Conservation (phyloP, 2,329 filamentous ascomycete genomes). For the Aspergillus sp. region DNA sequence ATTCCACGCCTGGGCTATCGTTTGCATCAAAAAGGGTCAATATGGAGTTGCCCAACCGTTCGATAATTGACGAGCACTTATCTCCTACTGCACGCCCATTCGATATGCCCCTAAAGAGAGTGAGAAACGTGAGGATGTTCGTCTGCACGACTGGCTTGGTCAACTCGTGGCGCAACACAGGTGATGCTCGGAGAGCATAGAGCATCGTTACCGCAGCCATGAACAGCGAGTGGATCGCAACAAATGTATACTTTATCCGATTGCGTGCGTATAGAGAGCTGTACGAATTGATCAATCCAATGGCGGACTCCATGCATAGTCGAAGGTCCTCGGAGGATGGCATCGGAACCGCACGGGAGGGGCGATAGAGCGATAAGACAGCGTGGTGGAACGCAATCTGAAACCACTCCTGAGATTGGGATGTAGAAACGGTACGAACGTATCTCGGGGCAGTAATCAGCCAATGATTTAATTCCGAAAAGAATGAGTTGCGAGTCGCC, state of each 20-base stretch:
- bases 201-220: slow-evolving; percentile 31
- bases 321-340: slow-evolving; percentile 11
- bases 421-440: slow-evolving; percentile 20
- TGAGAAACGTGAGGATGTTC: slow-evolving; percentile 14
- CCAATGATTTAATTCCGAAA: slow-evolving; percentile 22
- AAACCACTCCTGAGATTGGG: slow-evolving; percentile 30
- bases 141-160: slow-evolving; percentile 11
- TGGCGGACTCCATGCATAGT: slow-evolving; percentile 12
- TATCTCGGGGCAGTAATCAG: slow-evolving; percentile 26
- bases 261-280: slow-evolving; percentile 27
- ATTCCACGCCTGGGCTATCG: slow-evolving; percentile 8
- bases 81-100: slow-evolving; percentile 19
- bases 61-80: slow-evolving; percentile 19
- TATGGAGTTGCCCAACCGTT: slow-evolving; percentile 19
- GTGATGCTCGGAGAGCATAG: slow-evolving; percentile 25
- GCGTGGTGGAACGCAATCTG: slow-evolving; percentile 29
- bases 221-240: slow-evolving; percentile 27
- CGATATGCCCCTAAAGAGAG: slow-evolving; percentile 10
- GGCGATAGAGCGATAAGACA: slow-evolving; percentile 23
- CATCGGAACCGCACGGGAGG: slow-evolving; percentile 22
- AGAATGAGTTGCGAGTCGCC: background rate
- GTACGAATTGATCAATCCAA: slow-evolving; percentile 14
- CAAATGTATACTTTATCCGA: slow-evolving; percentile 28
- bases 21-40: slow-evolving; percentile 17
- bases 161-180: slow-evolving; percentile 13